phyloP scores from a whole-genome alignment of 805 yeast genomes.

The Barnettozyma siamensis region DNA sequence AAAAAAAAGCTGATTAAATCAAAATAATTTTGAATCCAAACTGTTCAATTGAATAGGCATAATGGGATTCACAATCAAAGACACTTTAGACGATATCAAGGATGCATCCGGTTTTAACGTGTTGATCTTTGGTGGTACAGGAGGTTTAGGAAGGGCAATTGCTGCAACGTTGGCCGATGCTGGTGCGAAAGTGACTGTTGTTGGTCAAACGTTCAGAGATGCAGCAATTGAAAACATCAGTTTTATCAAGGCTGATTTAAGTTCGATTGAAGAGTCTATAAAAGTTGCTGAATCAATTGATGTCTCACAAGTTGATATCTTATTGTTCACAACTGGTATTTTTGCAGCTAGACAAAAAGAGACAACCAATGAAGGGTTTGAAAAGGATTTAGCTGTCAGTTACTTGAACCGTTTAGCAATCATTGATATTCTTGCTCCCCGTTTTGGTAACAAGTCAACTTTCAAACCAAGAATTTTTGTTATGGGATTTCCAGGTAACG shows the following conservation, averaged over 20 bases:
- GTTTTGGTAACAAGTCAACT: conserved; percentile 13
- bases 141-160: conserved; percentile 35
- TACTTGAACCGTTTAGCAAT: conserved; percentile 32
- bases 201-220: conserved; percentile 32
- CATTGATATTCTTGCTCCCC: conserved; percentile 24
- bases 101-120: not conserved
- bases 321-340: conserved; percentile 38
- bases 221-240: conserved; percentile 20
- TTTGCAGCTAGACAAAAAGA: conserved; percentile 28
- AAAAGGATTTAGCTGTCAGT: conserved; percentile 34
- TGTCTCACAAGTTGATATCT: conserved; percentile 21
- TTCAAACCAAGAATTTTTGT: conserved; percentile 30
- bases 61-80: not conserved
- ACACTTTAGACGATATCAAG: not conserved
- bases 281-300: conserved; percentile 23
- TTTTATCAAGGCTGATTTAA: conserved; percentile 31
- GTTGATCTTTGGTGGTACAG: conserved; percentile 36
- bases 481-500: conserved; percentile 36
- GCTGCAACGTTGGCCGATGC: conserved; percentile 19
- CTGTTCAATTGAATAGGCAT: too few relatives aligned
- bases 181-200: conserved; percentile 32
- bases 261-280: conserved; percentile 24
- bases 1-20: too few relatives aligned
- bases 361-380: conserved; percentile 34
- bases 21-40: too few relatives aligned